Evolutionary conservation across 2,329 filamentous ascomycete species (phyloP), one percentile per base, ranked within the genome.

Genomic region (Trichoderma lentiforme): DNA sequence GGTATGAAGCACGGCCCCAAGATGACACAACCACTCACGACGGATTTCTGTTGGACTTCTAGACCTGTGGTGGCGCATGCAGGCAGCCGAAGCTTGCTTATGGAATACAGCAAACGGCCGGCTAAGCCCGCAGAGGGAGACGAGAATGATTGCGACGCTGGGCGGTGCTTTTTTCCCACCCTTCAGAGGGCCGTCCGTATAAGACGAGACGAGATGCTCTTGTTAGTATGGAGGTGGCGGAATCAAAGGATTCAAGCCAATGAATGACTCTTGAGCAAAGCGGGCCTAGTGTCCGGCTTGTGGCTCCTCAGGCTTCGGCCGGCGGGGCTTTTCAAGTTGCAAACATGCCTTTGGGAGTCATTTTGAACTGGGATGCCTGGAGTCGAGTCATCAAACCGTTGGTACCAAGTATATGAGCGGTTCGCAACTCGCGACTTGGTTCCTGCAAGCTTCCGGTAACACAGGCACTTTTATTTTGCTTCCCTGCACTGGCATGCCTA

Each of bases 401-500:
- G 64, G 64, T 43, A 57, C 15, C 14, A 8, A 36, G 21, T 62
- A 69, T 62, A 34, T 70, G 28, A 70, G 66, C 66, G 39, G 61
- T 56, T 72, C 63, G 64, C 70, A 69, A 69, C 56, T 34, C 43
- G 57, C 72, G 69, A 64, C 69, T 34, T 66, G 62, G 51, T 71
- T 71, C 62, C 69, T 71, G 69, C 61, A 71, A 60, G 51, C 69
- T 71, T 66, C 69, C 69, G 36, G 60, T 64, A 66, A 34, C 61
- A 71, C 60, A 58, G 26, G 65, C 69, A 65, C 53, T 32, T 58
- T 71, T 5, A 24, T 47, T 66, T 3, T 21, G 47, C 24, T 66
- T 24, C 15, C 8, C 30, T 57, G 28, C 34, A 36, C 71, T 78
- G 82, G 80, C 73, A 91, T 91, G 89, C 87, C 89, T 81, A 91